A percentile compares a stretch with the other conserved stretches of the same genome.
Conservation (phyloP, 2,329 filamentous ascomycete genomes). For the Coniella vitis region DNA sequence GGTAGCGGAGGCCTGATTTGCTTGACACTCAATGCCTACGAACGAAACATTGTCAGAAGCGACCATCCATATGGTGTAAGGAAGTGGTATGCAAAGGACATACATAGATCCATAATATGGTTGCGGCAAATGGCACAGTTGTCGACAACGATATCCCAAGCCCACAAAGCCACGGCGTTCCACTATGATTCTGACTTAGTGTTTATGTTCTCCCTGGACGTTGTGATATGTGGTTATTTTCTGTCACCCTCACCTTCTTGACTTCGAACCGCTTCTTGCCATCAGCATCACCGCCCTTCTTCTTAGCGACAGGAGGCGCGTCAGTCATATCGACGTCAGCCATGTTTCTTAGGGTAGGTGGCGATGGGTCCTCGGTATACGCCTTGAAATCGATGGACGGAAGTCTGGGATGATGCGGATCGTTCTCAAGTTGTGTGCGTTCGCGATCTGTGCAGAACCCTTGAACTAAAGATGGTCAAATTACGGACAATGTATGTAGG, state of each 20-base stretch:
- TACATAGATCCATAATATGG: slow-evolving; percentile 99
- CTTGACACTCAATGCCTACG: slow-evolving; percentile 91
- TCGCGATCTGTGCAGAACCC: too few relatives aligned
- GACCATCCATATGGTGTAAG: not conserved
- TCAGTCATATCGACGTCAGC: slow-evolving; percentile 97
- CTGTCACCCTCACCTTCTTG: slow-evolving; percentile 68
- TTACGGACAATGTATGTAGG: too few relatives aligned
- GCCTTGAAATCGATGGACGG: too few relatives aligned
- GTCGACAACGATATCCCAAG: slow-evolving; percentile 98
- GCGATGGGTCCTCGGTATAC: too few relatives aligned
- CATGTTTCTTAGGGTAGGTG: slow-evolving; percentile 44
- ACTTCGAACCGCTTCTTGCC: slow-evolving; percentile 96
- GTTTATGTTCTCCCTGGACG: slow-evolving; percentile 1
- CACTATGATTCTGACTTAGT: slow-evolving; percentile 51
- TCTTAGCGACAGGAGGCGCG: slow-evolving; percentile 57
- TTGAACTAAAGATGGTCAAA: too few relatives aligned
- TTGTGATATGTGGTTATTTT: not conserved
- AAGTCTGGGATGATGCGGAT: not conserved
- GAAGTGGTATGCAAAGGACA: slow-evolving; percentile 24
- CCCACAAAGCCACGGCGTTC: slow-evolving; percentile 98
- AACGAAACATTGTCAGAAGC: not conserved
- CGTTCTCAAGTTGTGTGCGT: too few relatives aligned
- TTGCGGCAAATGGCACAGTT: slow-evolving; percentile 99
- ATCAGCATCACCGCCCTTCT: slow-evolving; percentile 42
- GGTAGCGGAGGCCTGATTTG: slow-evolving; percentile 94